Evolutionary conservation across 495 filamentous ascomycete genomes (phyloP), one percentile per base, ranked within the genome.

Genomic region (Hamigera avellanea): DNA sequence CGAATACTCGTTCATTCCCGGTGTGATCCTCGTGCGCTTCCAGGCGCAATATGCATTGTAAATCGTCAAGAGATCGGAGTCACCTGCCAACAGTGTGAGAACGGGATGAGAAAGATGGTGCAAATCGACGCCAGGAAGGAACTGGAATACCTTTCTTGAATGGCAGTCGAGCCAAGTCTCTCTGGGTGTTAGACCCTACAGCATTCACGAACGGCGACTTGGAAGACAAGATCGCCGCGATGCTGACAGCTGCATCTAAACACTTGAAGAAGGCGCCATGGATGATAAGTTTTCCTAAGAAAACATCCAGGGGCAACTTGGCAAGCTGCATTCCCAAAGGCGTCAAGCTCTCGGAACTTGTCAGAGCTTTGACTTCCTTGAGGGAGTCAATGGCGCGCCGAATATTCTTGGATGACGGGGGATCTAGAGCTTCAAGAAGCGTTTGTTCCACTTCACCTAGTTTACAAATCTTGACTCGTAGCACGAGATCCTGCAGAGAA

Each of bases 381-480:
- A 98, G 69, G 6, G 87, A 82, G 51, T 95, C 88, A 39, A 96
- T 81, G 1, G 91, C 89, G 15, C 88, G 73, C 18, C 80, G 82
- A 31, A 96, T 89, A 43, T 95, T 98, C 57, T 84, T 93, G 0
- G 81, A 69, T 2, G 79, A 85, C 0, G 91, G 91, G 0, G 89
- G 81, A 52, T 98, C 91, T 14, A 96, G 63, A 6, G 91, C 91
- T 55, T 91, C 75, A n/a, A 80, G 70, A 4, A 98, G 68, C 0
- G 86, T 93, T 42, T 86, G 72, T 48, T 95, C 89, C 34, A 96
- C 88, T 32, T 80, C 77, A 2, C 91, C 91, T 33, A 98, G 70
- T 48, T 88, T 91, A 62, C 87, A 98, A 25, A 93, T 91, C 61
- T 98, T 98, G 43, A 95, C 86, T n/a, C 91, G 78, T 43, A 98